Conservation (phyloP, 164 flowering plant genomes). For the Litsea cubeba region DNA sequence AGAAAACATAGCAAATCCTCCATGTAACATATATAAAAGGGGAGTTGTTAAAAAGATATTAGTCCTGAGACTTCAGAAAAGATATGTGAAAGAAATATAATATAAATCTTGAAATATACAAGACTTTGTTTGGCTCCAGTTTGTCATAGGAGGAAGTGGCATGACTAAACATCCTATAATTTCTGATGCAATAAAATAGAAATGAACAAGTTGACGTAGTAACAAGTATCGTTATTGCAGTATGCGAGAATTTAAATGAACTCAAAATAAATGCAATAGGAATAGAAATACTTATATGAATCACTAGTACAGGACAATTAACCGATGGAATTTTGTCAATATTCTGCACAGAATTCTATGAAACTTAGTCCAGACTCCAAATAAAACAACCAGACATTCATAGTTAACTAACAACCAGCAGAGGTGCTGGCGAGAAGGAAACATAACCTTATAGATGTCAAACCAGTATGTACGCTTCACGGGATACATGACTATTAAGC, state of each 20-base stretch:
- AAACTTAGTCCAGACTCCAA: background rate
- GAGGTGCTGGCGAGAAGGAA: background rate
- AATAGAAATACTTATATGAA: slow-evolving; percentile 29
- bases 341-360: slow-evolving; percentile 26
- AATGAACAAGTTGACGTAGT: too few relatives aligned
- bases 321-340: slow-evolving; percentile 40
- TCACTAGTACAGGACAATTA: slow-evolving; percentile 35
- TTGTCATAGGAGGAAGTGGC: too few relatives aligned
- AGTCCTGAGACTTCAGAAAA: too few relatives aligned
- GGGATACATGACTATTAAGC: slow-evolving; percentile 42
- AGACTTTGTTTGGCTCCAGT: too few relatives aligned
- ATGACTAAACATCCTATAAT: too few relatives aligned
- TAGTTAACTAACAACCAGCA: background rate
- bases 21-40: too few relatives aligned
- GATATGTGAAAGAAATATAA: too few relatives aligned
- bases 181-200: too few relatives aligned
- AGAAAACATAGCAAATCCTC: too few relatives aligned
- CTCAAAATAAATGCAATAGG: background rate
- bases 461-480: slow-evolving; percentile 46
- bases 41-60: too few relatives aligned
- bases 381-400: background rate
- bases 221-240: too few relatives aligned
- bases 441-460: slow-evolving; percentile 40
- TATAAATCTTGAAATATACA: too few relatives aligned
- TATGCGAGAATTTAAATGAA: background rate